Base-by-base conservation (phyloP, 306 rosid species). In the Glycyrrhiza uralensis region DNA sequence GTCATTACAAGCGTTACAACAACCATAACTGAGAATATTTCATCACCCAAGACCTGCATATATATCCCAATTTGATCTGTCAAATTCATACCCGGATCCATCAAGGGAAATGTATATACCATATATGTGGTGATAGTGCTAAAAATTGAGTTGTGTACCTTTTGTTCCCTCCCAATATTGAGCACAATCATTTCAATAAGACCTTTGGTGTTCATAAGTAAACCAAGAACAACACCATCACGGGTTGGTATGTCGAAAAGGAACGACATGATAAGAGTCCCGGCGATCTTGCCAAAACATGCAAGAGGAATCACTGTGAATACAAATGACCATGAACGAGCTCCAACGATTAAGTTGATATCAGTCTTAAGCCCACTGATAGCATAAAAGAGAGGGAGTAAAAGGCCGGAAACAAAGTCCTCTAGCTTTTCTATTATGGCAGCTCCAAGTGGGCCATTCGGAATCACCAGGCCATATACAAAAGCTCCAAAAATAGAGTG, bases 181-280 rank as follows among this genome's bases (percentile, higher is more conserved):
- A 93, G 89, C 62, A 90, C 90, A 46, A 90, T 88, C 58, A 90
- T 81, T 69, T 93, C 98, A 14, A 90, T 61, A 4, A 93, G 87
- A 72, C 98, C 98, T 72, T 93, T 93, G 8, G 90, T 80, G 82
- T 90, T 93, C 98, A 90, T 87, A 36, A 93, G 92, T 41, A 90
- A 58, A 32, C 96, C 98, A 38, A 90, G 88, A 42, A 89, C 88
- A 20, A 88, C 12, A 2, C 97, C 92, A 74, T 90, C 97, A 1
- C 88, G 85, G 7, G 72, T 60, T 1, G 97, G 84, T 86, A 90
- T 84, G 12, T 80, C 78, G 76, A 82, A 90, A 67, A 79, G 42
- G 15, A 69, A 13, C 23, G 89, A 55, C 19, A 81, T 76, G 28
- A 85, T 15, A 7, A 88, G 62, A 58, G 93, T 93, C 20, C 98